Evolutionary conservation across 352 stramenopile species (phyloP).

Genomic region (Vaucheria bursata): DNA sequence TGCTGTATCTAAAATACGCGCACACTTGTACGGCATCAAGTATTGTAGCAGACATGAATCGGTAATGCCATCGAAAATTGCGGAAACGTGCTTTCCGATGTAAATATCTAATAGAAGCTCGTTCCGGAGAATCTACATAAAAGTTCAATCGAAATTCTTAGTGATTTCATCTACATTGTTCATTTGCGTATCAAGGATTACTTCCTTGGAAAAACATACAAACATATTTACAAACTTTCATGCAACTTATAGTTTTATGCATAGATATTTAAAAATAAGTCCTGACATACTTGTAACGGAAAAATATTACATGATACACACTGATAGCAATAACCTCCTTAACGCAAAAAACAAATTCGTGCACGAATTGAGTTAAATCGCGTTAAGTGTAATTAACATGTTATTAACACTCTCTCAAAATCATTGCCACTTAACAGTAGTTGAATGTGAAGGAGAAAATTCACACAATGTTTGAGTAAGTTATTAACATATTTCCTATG

Average conservation of each 20-base stretch:
- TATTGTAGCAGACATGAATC: slow-evolving; percentile 47
- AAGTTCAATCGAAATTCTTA: neutral
- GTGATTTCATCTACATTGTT: neutral
- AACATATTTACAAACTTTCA: neutral
- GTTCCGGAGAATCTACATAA: neutral
- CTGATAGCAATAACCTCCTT: too few relatives aligned
- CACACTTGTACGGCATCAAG: slow-evolving; percentile 2
- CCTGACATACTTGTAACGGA: neutral
- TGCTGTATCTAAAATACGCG: neutral
- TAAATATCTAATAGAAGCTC: slow-evolving; percentile 46
- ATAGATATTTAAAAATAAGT: neutral
- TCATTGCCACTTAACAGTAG: too few relatives aligned
- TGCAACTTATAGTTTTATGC: neutral
- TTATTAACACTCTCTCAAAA: too few relatives aligned
- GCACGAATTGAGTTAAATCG: too few relatives aligned
- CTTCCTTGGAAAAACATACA: neutral
- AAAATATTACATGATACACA: neutral
- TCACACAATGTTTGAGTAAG: too few relatives aligned
- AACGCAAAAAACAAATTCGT: too few relatives aligned
- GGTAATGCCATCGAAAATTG: slow-evolving; percentile 31
- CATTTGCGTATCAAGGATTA: neutral
- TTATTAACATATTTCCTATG: too few relatives aligned
- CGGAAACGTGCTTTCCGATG: slow-evolving; percentile 27
- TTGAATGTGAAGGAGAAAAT: too few relatives aligned
- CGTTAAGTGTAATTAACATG: too few relatives aligned